phyloP scores from a whole-genome alignment of 768 basidiomycete species.

The Brasilioporus rufonigricans region DNA sequence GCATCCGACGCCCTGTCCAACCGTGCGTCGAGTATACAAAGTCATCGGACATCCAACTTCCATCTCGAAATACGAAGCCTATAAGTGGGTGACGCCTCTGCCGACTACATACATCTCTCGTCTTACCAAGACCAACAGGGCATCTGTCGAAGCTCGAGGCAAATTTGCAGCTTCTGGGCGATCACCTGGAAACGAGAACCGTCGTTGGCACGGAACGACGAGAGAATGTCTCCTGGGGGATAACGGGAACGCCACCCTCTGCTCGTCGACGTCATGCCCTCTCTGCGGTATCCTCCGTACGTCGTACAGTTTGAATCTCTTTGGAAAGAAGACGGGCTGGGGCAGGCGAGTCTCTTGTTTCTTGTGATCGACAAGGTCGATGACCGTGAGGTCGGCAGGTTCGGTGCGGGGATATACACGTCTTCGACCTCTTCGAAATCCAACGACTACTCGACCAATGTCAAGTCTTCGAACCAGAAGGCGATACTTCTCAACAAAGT shows the following conservation, averaged over 20 bases:
- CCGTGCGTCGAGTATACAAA: slow-evolving; percentile 63
- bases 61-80: slow-evolving; percentile 56
- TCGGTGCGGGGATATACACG: slow-evolving; percentile 70
- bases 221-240: slow-evolving; percentile 65
- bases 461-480: slow-evolving; percentile 52
- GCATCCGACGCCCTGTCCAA: slow-evolving; percentile 55
- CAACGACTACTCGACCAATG: slow-evolving; percentile 67
- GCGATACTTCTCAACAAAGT: slow-evolving; percentile 75
- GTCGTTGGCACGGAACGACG: slow-evolving; percentile 73
- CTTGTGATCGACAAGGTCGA: background rate
- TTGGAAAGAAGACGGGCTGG: slow-evolving; percentile 71
- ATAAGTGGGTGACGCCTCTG: slow-evolving; percentile 42
- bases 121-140: slow-evolving; percentile 32
- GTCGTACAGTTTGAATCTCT: slow-evolving; percentile 61
- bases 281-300: slow-evolving; percentile 63
- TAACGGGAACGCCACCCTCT: slow-evolving; percentile 50
- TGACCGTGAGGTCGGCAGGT: slow-evolving; percentile 37
- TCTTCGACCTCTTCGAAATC: slow-evolving; percentile 82
- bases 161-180: slow-evolving; percentile 53
- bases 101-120: background rate
- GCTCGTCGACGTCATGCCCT: slow-evolving; percentile 55
- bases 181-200: slow-evolving; percentile 67
- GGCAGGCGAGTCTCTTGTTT: slow-evolving; percentile 46
- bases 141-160: slow-evolving; percentile 56
- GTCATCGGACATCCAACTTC: slow-evolving; percentile 49